phyloP scores from a whole-genome alignment of 257 asterid species.

The Jacaranda mimosifolia region DNA sequence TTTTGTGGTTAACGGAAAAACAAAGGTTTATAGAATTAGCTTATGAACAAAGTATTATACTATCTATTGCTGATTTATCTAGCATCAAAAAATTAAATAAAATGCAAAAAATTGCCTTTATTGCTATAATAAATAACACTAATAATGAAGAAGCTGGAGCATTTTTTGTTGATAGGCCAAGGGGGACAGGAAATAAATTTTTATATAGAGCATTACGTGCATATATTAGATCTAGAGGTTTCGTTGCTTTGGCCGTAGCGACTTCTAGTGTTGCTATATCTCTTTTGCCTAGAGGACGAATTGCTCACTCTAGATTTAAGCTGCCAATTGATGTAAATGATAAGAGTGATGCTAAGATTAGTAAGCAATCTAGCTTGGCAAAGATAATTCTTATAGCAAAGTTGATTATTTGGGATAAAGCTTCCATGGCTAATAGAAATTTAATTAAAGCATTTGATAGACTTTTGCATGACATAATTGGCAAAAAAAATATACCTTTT shows the following conservation, averaged over 20 bases:
- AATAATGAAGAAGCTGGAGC: neutral
- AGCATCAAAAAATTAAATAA: no score
- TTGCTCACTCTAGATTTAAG: neutral
- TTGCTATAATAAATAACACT: no score
- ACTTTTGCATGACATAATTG: neutral
- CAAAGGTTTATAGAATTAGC: no score
- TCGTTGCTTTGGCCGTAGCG: neutral
- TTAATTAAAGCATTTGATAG: neutral
- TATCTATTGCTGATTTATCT: neutral
- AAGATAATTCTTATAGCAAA: neutral
- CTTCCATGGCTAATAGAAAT: neutral
- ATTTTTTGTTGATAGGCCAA: neutral
- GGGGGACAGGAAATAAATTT: neutral
- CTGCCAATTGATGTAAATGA: no score
- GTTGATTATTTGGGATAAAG: neutral
- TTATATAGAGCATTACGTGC: neutral
- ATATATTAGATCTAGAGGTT: neutral
- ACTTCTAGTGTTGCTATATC: neutral
- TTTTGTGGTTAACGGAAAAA: no score
- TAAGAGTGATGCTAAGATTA: neutral
- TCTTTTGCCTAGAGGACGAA: neutral
- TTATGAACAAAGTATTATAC: no score
- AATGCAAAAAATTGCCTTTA: no score
- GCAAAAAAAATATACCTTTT: no score
- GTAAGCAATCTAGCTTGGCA: neutral